phyloP scores from a whole-genome alignment of 106 monocot species.

The Phalaenopsis aphrodite region DNA sequence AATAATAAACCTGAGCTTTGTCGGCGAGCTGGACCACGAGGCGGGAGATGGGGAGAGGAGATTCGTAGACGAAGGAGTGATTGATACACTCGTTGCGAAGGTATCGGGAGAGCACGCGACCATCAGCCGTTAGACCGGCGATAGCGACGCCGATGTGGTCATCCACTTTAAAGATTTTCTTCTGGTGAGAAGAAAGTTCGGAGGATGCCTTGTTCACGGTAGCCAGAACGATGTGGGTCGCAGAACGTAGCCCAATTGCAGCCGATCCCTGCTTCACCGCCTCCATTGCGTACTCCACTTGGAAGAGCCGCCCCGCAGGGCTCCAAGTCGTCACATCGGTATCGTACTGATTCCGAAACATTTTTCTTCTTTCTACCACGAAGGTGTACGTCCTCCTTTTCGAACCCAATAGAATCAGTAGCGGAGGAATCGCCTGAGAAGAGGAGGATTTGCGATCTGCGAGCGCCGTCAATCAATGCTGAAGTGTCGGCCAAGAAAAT shows the following conservation, averaged over 20 bases:
- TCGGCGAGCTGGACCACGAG: slow-evolving; percentile 89
- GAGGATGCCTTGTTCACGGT: slow-evolving; percentile 81
- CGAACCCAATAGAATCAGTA: no score
- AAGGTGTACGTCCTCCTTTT: no score
- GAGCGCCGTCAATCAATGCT: no score
- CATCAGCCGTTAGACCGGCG: slow-evolving; percentile 92
- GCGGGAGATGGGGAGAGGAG: slow-evolving; percentile 63
- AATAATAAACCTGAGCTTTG: slow-evolving; percentile 76
- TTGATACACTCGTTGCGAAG: slow-evolving; percentile 91
- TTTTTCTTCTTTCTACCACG: slow-evolving; percentile 11
- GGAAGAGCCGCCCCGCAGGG: slow-evolving; percentile 88
- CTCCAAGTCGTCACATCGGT: slow-evolving; percentile 98
- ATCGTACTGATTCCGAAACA: slow-evolving; percentile 98
- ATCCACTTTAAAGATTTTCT: slow-evolving; percentile 85
- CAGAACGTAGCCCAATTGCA: slow-evolving; percentile 68
- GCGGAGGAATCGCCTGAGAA: no score
- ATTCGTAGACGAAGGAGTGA: slow-evolving; percentile 86
- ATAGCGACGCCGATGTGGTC: slow-evolving; percentile 92
- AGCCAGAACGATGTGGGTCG: slow-evolving; percentile 72
- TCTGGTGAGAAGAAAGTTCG: slow-evolving; percentile 90
- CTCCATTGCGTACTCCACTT: slow-evolving; percentile 99
- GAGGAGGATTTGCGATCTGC: no score
- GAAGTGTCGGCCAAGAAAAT: no score
- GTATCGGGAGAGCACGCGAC: slow-evolving; percentile 71
- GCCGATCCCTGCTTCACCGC: slow-evolving; percentile 89